Evolutionary conservation across 2,329 filamentous ascomycete species (phyloP), one percentile per base, ranked within the genome.

Genomic region (Beauveria caledonica): DNA sequence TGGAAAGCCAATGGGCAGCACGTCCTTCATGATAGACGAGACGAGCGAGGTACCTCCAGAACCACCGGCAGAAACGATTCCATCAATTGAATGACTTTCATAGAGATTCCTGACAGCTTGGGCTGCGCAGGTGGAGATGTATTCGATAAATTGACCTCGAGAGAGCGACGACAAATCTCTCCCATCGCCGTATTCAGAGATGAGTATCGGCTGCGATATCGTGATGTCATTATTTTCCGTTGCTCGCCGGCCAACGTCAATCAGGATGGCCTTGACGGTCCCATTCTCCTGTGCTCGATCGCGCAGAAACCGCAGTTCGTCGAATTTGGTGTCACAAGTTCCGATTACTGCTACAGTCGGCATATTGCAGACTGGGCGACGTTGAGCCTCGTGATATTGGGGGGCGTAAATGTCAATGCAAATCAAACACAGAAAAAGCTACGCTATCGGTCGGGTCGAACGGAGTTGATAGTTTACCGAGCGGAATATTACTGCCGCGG

Each of bases 291-390:
- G 65, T 59, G 86, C 78, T 44, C 76, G 73, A 3, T 76, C 69
- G 51, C 77, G 77, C 2, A 86, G 72, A 66, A 79, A 86, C 3
- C 82, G 70, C 1, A 86, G 74, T 67, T 88, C 84, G 5, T 79
- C 69, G 11, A 85, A 74, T 68, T 88, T 88, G 36, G 84, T 86
- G 66, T 88, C 86, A 66, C 81, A 85, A 15, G 84, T 88, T 21
- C 85, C 85, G 23, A 88, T 69, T 21, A 88, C 69, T 48, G 78
- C 74, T 48, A 87, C 77, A 44, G 71, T 75, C 3, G 71, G 70
- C 64, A 70, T 69, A 17, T 27, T 63, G 58, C 44, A 50, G 60
- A 10, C 4, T 13, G 39, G 33, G 54, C 58, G 15, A 48, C 9
- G 15, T 49, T 10, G 21, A 11, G 15, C n/a, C 21, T 27, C 3